A percentile compares a stretch with the other conserved stretches of the same genome.
These are phyloP conservation scores for Aspergillus olivimuriae DNA, from an alignment of 495 filamentous ascomycete genomes.

Conservation along the genomic window DNA sequence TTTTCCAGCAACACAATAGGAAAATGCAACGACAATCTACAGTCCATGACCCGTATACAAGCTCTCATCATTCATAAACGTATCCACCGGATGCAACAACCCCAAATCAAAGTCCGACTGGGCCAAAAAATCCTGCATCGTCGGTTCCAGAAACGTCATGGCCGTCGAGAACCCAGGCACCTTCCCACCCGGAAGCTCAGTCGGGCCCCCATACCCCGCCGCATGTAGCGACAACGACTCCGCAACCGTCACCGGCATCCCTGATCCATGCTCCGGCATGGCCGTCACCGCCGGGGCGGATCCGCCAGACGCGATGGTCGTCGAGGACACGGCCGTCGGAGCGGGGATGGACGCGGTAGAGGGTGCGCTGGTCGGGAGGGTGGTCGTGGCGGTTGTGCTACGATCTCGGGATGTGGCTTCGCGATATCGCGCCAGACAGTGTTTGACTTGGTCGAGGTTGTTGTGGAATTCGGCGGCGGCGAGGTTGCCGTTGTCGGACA, in stretches of 20 bases:
- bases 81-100: conserved; percentile 35
- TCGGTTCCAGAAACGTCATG: conserved; percentile 41
- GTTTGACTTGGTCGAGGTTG: conserved; percentile 31
- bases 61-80: conserved; percentile 35
- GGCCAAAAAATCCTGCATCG: conserved; percentile 41
- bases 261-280: too few species aligned
- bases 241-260: too few species aligned
- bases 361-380: neutral
- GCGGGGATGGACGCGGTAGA: neutral
- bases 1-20: neutral
- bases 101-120: conserved; percentile 40
- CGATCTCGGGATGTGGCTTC: conserved; percentile 6
- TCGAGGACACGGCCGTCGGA: neutral
- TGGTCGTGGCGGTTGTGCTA: neutral
- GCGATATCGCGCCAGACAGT: conserved; percentile 26
- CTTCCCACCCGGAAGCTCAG: conserved; percentile 2
- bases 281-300: too few species aligned
- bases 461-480: conserved; percentile 35
- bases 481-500: conserved; percentile 39
- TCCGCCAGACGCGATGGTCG: neutral
- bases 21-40: conserved; percentile 4
- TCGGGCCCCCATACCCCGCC: too few species aligned
- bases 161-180: conserved; percentile 33
- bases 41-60: conserved; percentile 33
- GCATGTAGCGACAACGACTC: too few species aligned